Percentiles rank a stretch among this genome's conserved stretches.
Conservation (phyloP, 495 filamentous ascomycete species). For the Penicillium ucsense region DNA sequence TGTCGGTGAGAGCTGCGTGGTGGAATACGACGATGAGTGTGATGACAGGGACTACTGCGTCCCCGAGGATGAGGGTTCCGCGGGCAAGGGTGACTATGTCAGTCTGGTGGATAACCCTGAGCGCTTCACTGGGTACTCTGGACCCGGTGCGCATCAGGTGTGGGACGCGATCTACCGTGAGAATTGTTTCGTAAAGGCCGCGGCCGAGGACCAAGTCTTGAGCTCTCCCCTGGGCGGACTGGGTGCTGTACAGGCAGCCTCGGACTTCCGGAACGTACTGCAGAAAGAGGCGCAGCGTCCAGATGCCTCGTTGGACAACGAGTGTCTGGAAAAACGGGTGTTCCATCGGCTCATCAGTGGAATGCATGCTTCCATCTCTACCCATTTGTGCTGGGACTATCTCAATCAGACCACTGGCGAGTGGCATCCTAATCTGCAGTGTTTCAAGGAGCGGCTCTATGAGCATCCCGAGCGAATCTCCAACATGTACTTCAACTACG, state of each 20-base stretch:
- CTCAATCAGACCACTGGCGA: constrained; percentile 89
- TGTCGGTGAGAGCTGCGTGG: constrained; percentile 89
- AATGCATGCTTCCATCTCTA: constrained; percentile 95
- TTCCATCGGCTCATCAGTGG: constrained; percentile 92
- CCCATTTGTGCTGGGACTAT: constrained; percentile 94
- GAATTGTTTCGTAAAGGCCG: constrained; percentile 81
- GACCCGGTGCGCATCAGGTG: constrained; percentile 70
- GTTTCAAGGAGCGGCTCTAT: constrained; percentile 79
- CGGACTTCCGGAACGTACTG: constrained; percentile 75
- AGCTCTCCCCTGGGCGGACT: constrained; percentile 21
- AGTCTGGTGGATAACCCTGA: constrained; percentile 90
- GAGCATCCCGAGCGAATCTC: constrained; percentile 82
- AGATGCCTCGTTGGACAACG: constrained; percentile 64
- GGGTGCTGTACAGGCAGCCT: constrained; percentile 48
- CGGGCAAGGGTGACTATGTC: constrained; percentile 90
- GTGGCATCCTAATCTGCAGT: constrained; percentile 87
- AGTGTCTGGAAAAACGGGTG: constrained; percentile 93
- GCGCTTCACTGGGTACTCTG: constrained; percentile 87
- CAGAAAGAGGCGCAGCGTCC: constrained; percentile 61
- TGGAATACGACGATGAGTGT: constrained; percentile 96
- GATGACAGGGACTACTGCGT: constrained; percentile 97
- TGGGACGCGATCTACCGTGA: constrained; percentile 97
- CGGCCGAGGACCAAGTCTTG: constrained; percentile 27
- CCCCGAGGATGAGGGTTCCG: constrained; percentile 83
- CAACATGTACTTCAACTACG: constrained; percentile 99